Evolutionary conservation across 345 rosid species (phyloP).

Genomic region (Citrus mangshanensis): DNA sequence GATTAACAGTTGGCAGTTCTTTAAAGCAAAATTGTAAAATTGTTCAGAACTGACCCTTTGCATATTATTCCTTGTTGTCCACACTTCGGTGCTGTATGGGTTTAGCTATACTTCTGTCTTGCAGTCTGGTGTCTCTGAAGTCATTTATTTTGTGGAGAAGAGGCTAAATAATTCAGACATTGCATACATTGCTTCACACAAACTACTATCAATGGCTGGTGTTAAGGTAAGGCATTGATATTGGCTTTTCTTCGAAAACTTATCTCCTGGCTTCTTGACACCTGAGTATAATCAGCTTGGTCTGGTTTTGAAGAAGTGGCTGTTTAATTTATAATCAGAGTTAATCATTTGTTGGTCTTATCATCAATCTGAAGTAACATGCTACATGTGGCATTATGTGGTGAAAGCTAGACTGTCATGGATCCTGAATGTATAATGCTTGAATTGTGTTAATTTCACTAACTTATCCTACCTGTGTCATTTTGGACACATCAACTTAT

Average conservation of each 20-base stretch:
- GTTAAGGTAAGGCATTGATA: constrained; percentile 51
- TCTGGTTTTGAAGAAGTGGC: background rate
- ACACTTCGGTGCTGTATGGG: background rate
- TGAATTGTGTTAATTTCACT: background rate
- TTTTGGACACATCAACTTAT: background rate
- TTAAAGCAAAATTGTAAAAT: background rate
- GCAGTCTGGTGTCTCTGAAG: constrained; percentile 89
- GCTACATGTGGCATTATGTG: background rate
- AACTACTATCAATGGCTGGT: constrained; percentile 81
- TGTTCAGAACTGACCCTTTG: background rate
- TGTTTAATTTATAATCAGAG: background rate
- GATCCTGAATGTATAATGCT: background rate
- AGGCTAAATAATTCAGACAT: constrained; percentile 43
- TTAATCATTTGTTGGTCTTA: constrained; percentile 6
- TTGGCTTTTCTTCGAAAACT: background rate
- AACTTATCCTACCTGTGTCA: background rate
- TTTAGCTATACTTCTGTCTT: constrained; percentile 14
- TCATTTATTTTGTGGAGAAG: constrained; percentile 81
- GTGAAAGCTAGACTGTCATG: background rate
- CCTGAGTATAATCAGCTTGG: background rate
- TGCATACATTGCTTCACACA: constrained; percentile 75
- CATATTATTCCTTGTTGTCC: background rate
- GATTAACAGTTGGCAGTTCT: background rate
- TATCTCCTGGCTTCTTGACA: background rate
- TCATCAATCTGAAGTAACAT: background rate